These are phyloP conservation scores for Lactarius deliciosus DNA, from an alignment of 768 basidiomycete species.

Conservation along the genomic window DNA sequence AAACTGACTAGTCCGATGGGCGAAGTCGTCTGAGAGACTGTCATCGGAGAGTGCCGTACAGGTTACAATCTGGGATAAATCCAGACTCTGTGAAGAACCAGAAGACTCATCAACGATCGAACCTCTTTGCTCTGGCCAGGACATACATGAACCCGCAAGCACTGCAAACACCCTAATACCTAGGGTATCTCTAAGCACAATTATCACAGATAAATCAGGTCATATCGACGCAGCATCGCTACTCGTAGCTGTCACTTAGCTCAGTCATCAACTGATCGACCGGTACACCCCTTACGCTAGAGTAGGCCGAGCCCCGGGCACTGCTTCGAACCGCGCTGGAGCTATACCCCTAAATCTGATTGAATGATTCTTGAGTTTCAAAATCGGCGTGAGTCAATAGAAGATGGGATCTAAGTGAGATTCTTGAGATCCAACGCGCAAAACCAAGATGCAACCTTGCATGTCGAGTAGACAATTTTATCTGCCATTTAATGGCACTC, in stretches of 20 bases:
- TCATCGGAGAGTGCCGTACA: too few species aligned
- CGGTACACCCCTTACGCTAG: not conserved
- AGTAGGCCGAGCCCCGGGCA: not conserved
- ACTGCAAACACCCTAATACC: not conserved
- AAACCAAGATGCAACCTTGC: not conserved
- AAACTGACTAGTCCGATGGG: too few species aligned
- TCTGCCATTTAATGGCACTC: not conserved
- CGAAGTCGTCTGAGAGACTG: too few species aligned
- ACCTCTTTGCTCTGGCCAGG: too few species aligned
- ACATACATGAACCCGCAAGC: too few species aligned
- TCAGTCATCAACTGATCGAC: slow-evolving; percentile 18
- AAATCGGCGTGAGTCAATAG: not conserved
- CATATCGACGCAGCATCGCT: too few species aligned
- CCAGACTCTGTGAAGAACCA: too few species aligned
- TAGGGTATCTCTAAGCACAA: not conserved
- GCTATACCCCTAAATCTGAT: slow-evolving; percentile 17
- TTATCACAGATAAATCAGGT: too few species aligned
- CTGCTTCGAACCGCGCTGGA: slow-evolving; percentile 1
- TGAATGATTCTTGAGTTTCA: slow-evolving; percentile 7
- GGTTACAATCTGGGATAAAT: too few species aligned
- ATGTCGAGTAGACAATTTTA: not conserved
- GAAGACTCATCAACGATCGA: too few species aligned
- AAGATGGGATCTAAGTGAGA: slow-evolving; percentile 21
- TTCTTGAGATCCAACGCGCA: not conserved
- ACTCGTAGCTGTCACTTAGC: too few species aligned